Percentiles rank a stretch among this genome's conserved stretches.
Evolutionary conservation across 192 early-diverging fungal genomes (phyloP).

Genomic region (Coemansia sp.): DNA sequence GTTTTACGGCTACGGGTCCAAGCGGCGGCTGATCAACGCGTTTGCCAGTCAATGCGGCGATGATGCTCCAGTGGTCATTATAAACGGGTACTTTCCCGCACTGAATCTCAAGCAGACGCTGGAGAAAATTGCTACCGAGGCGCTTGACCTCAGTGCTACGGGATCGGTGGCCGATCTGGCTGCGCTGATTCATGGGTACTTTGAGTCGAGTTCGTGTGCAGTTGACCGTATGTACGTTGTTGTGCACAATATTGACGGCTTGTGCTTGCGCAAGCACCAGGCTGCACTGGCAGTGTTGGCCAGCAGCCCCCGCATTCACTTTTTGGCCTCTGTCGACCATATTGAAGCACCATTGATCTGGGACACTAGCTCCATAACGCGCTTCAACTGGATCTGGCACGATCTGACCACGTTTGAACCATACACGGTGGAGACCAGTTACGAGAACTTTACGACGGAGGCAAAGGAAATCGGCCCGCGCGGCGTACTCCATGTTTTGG

Average conservation of each 20-base stretch:
- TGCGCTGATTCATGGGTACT: constrained; percentile 64
- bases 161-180: constrained; percentile 66
- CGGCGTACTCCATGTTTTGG: constrained; percentile 79
- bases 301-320: constrained; percentile 62
- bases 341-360: constrained; percentile 87
- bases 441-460: constrained; percentile 70
- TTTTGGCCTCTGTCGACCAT: constrained; percentile 88
- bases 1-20: constrained; percentile 94
- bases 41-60: constrained; percentile 64
- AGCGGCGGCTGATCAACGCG: constrained; percentile 72
- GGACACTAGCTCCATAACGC: constrained; percentile 69
- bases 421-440: constrained; percentile 81
- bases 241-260: constrained; percentile 89
- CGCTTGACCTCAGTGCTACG: constrained; percentile 28
- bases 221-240: constrained; percentile 67
- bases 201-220: constrained; percentile 53
- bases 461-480: constrained; percentile 60
- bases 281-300: constrained; percentile 68
- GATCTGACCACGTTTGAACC: constrained; percentile 84
- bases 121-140: constrained; percentile 57
- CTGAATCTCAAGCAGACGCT: constrained; percentile 73
- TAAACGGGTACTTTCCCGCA: constrained; percentile 86
- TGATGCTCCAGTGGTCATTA: constrained; percentile 66
- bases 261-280: constrained; percentile 73
- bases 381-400: constrained; percentile 89